Conservation (phyloP, 148 eudicot species). For the Linanthus parryae region DNA sequence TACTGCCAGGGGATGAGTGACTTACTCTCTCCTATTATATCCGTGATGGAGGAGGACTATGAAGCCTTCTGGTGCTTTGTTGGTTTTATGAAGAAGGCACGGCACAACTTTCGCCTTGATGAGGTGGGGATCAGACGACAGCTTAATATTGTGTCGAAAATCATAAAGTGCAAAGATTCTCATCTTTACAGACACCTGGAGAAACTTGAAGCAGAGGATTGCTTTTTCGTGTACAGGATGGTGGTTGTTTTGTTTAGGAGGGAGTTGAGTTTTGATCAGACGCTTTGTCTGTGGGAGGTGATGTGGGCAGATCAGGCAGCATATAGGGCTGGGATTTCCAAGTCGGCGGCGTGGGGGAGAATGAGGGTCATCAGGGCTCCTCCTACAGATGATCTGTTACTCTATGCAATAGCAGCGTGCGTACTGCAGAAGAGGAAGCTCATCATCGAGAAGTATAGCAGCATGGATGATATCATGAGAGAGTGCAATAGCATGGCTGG, state of each 20-base stretch:
- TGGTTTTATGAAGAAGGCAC: slow-evolving; percentile 37
- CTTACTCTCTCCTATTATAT: slow-evolving; percentile 32
- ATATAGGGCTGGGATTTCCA: slow-evolving; percentile 26
- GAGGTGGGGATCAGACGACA: slow-evolving; percentile 35
- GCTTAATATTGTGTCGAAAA: slow-evolving; percentile 25
- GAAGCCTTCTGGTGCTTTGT: slow-evolving; percentile 42
- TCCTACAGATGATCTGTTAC: slow-evolving; percentile 32
- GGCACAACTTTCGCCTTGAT: slow-evolving; percentile 37
- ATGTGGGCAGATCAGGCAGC: slow-evolving; percentile 46
- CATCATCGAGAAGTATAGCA: slow-evolving; percentile 31
- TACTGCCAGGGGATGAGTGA: slow-evolving; percentile 48
- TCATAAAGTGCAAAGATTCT: slow-evolving; percentile 32
- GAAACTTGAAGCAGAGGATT: slow-evolving; percentile 37
- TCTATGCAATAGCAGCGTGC: slow-evolving; percentile 36
- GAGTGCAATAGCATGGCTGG: slow-evolving; percentile 40
- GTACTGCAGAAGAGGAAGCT: slow-evolving; percentile 34
- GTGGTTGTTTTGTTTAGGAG: slow-evolving; percentile 40
- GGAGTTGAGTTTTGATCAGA: slow-evolving; percentile 38
- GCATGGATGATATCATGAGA: slow-evolving; percentile 34
- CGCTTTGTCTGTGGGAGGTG: slow-evolving; percentile 38
- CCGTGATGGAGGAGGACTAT: slow-evolving; percentile 28
- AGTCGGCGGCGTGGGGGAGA: slow-evolving; percentile 26
- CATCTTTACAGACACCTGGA: slow-evolving; percentile 34
- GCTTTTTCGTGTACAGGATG: slow-evolving; percentile 39
- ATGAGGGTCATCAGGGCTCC: slow-evolving; percentile 33